Evolutionary conservation across 768 basidiomycete genomes (phyloP).

Genomic region (Leccinum longicurvipes): DNA sequence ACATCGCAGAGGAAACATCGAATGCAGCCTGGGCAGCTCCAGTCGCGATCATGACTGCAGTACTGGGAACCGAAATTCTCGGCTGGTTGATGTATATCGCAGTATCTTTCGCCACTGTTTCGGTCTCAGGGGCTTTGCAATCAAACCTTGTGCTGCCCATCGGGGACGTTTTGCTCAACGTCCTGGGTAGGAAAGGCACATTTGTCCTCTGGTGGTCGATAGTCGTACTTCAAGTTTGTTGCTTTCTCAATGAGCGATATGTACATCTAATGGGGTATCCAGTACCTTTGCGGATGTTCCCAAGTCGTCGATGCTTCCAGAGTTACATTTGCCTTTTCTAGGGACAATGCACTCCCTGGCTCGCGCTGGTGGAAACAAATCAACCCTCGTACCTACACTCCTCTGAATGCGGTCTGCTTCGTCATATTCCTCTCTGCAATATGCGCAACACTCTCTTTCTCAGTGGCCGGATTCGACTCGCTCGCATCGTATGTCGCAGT

Average conservation of each 20-base stretch:
- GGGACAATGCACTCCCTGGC: constrained; percentile 38
- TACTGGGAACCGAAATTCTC: constrained; percentile 36
- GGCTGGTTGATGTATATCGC: constrained; percentile 44
- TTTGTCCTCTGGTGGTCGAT: constrained; percentile 44
- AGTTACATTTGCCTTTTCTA: constrained; percentile 42
- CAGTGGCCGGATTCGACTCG: constrained; percentile 32
- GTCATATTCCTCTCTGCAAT: constrained; percentile 30
- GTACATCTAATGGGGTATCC: background rate
- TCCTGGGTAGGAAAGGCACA: constrained; percentile 40
- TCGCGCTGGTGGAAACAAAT: constrained; percentile 36
- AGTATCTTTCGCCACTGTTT: constrained; percentile 41
- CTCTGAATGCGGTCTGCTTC: constrained; percentile 39
- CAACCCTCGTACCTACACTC: constrained; percentile 32
- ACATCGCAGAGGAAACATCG: constrained; percentile 45
- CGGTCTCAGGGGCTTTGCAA: constrained; percentile 33
- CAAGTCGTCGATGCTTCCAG: constrained; percentile 48
- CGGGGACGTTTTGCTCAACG: constrained; percentile 39
- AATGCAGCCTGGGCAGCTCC: constrained; percentile 43
- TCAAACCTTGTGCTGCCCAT: constrained; percentile 36
- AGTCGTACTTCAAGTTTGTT: constrained; percentile 39
- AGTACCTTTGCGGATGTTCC: constrained; percentile 44
- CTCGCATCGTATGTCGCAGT: constrained; percentile 32
- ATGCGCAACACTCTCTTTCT: constrained; percentile 32
- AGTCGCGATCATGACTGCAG: constrained; percentile 42
- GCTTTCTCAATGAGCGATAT: background rate